Evolutionary conservation across 495 filamentous ascomycete genomes (phyloP).

Genomic region (Gamarada debralockiae): DNA sequence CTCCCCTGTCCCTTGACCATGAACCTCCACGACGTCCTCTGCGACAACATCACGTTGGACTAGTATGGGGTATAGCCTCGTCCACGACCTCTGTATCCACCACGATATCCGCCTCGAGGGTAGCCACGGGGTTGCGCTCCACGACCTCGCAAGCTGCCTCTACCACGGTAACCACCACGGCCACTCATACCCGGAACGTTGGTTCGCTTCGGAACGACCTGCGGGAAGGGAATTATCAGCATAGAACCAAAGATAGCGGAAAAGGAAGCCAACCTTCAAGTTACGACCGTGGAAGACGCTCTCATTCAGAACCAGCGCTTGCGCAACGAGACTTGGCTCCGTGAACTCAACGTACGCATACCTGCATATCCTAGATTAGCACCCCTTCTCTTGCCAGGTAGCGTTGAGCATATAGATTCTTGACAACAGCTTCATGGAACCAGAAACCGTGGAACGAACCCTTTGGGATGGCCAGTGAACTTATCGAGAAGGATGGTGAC

Average conservation of each 20-base stretch:
- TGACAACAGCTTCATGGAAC: slow-evolving; percentile 10
- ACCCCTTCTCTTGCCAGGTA: slow-evolving; percentile 51
- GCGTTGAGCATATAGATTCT: slow-evolving; percentile 31
- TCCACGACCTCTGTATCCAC: slow-evolving; percentile 72
- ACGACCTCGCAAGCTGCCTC: slow-evolving; percentile 52
- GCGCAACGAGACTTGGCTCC: slow-evolving; percentile 87
- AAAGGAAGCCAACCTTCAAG: slow-evolving; percentile 65
- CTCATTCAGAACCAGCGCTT: slow-evolving; percentile 93
- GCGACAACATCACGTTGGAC: slow-evolving; percentile 4
- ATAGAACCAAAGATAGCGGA: slow-evolving; percentile 3
- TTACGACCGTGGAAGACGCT: slow-evolving; percentile 93
- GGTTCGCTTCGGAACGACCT: slow-evolving; percentile 96
- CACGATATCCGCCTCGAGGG: slow-evolving; percentile 72
- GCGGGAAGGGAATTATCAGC: slow-evolving; percentile 11
- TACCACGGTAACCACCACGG: slow-evolving; percentile 68
- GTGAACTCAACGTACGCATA: slow-evolving; percentile 99
- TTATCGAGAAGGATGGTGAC: slow-evolving; percentile 98
- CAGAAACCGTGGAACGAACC: slow-evolving; percentile 54
- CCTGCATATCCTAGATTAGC: slow-evolving; percentile 53
- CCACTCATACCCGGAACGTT: slow-evolving; percentile 87
- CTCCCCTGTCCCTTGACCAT: background rate
- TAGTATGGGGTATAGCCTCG: slow-evolving; percentile 83
- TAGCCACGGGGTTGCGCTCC: slow-evolving; percentile 55
- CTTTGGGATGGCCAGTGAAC: slow-evolving; percentile 97
- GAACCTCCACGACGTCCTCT: background rate